Percentiles rank a stretch among this genome's conserved stretches.
Evolutionary conservation across 139 green algal species (phyloP).

Genomic region (Chlorella vulgaris): DNA sequence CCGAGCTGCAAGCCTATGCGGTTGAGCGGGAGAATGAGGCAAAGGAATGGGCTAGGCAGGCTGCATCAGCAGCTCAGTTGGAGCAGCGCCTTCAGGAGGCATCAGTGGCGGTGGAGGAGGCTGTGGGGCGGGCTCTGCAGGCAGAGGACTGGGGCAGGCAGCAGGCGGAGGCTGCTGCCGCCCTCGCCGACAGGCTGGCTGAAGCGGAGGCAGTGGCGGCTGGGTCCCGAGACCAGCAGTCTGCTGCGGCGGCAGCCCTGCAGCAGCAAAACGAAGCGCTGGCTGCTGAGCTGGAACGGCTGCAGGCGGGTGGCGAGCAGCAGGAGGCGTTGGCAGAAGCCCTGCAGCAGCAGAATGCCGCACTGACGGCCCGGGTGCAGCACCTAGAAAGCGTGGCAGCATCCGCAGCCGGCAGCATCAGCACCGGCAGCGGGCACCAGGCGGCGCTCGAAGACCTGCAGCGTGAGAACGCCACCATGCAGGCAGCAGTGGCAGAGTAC

Average conservation of each 20-base stretch:
- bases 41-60: background rate
- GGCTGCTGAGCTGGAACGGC: background rate
- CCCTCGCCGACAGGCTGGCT: background rate
- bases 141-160: background rate
- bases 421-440: background rate
- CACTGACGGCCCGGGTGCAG: background rate
- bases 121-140: background rate
- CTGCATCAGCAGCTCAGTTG: background rate
- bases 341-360: conserved; percentile 23
- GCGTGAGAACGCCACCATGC: conserved; percentile 22
- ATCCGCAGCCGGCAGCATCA: background rate
- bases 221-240: background rate
- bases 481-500: conserved; percentile 25
- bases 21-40: no score
- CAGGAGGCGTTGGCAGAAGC: conserved; percentile 24
- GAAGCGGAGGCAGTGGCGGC: background rate
- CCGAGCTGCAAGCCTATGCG: background rate
- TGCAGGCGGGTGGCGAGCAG: background rate
- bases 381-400: conserved; percentile 12
- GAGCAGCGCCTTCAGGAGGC: background rate
- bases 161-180: background rate
- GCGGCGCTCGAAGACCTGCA: conserved; percentile 15
- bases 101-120: background rate
- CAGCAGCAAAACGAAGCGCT: background rate
- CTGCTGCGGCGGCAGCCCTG: background rate